phyloP scores from a whole-genome alignment of 2,329 filamentous ascomycete species.

The Keithomyces neogunnii region DNA sequence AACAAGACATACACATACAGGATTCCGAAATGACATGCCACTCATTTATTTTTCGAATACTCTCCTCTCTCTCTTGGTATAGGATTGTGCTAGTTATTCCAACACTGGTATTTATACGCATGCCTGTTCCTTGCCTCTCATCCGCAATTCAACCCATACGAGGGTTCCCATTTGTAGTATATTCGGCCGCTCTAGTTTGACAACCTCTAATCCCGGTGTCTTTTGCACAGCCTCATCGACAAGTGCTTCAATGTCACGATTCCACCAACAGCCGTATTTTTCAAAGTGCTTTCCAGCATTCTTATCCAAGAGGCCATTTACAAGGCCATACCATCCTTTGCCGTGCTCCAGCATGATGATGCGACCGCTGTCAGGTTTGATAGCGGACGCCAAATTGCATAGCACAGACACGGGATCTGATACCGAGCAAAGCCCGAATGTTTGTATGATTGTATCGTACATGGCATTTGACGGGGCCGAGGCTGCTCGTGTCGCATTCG shows the following conservation, averaged over 20 bases:
- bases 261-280: slow-evolving; percentile 61
- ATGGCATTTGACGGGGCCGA: slow-evolving; percentile 13
- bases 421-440: slow-evolving; percentile 57
- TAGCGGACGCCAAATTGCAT: slow-evolving; percentile 39
- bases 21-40: slow-evolving; percentile 9
- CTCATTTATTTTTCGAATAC: slow-evolving; percentile 3
- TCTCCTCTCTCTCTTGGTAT: neutral
- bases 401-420: slow-evolving; percentile 46
- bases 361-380: slow-evolving; percentile 47
- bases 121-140: slow-evolving; percentile 1
- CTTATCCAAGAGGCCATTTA: slow-evolving; percentile 49
- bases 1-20: slow-evolving; percentile 4
- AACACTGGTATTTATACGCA: neutral
- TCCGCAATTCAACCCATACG: slow-evolving; percentile 47
- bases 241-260: slow-evolving; percentile 50
- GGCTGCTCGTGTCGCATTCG: slow-evolving; percentile 16
- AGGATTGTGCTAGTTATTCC: neutral
- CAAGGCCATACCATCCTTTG: slow-evolving; percentile 42
- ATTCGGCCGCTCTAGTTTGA: slow-evolving; percentile 43
- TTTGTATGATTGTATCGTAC: slow-evolving; percentile 57
- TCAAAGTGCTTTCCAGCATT: slow-evolving; percentile 47
- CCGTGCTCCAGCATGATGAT: slow-evolving; percentile 58
- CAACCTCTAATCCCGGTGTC: slow-evolving; percentile 47
- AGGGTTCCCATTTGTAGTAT: slow-evolving; percentile 49
- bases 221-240: slow-evolving; percentile 38